Conservation (phyloP, 331 rosid species). For the Dryas integrifolia region DNA sequence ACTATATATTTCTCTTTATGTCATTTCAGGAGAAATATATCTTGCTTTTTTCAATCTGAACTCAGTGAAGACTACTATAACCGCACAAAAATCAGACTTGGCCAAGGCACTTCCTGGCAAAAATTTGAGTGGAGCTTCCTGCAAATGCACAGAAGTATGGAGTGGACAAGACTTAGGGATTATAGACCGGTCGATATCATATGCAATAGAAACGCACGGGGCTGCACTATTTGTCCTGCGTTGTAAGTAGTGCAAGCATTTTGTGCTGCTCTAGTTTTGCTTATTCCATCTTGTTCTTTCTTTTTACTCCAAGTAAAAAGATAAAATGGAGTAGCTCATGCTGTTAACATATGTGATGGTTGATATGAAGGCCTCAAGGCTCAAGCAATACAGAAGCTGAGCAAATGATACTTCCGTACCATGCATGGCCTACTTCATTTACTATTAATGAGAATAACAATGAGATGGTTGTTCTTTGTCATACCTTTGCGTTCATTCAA, state of each 20-base stretch:
- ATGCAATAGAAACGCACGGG: slow-evolving; percentile 53
- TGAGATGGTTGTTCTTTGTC: too few relatives aligned
- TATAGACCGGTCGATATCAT: slow-evolving; percentile 30
- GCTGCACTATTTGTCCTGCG: slow-evolving; percentile 59
- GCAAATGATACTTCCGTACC: too few relatives aligned
- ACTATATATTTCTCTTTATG: neutral
- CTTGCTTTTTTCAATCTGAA: slow-evolving; percentile 78
- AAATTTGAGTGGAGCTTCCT: slow-evolving; percentile 29
- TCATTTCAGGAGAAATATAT: slow-evolving; percentile 63
- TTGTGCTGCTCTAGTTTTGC: neutral
- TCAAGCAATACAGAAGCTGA: too few relatives aligned
- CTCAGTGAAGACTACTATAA: slow-evolving; percentile 38
- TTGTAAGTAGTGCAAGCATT: slow-evolving; percentile 27
- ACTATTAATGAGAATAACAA: too few relatives aligned
- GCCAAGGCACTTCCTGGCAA: slow-evolving; percentile 42
- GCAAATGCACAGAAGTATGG: slow-evolving; percentile 67
- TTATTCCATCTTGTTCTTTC: neutral
- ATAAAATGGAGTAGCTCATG: neutral
- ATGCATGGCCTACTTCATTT: too few relatives aligned
- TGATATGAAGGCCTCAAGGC: too few relatives aligned
- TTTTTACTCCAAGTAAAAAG: neutral
- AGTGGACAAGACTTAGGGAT: slow-evolving; percentile 36
- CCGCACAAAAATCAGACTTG: slow-evolving; percentile 55
- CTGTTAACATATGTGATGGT: neutral
- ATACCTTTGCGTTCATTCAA: too few relatives aligned